Percentiles rank a stretch among this genome's conserved stretches.
Evolutionary conservation across 169 alveolate genomes (phyloP).

Genomic region (Cryptosporidium bovis): DNA sequence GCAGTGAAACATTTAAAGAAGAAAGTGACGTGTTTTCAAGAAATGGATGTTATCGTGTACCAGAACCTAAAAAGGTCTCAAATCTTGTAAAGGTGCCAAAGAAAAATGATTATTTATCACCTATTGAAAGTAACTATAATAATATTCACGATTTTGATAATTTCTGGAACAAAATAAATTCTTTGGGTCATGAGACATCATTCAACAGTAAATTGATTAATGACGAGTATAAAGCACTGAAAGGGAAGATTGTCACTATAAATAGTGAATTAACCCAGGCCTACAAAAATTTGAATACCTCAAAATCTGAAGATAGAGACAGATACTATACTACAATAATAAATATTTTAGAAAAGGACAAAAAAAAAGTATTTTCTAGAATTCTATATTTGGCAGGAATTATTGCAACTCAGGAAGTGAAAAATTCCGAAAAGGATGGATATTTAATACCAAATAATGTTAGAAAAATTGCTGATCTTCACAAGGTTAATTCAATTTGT

Average conservation of each 20-base stretch:
- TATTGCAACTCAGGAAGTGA: slow-evolving; percentile 55
- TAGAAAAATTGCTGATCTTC: slow-evolving; percentile 58
- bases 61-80: slow-evolving; percentile 15
- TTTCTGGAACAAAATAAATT: slow-evolving; percentile 13
- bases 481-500: slow-evolving; percentile 7
- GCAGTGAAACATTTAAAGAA: not conserved
- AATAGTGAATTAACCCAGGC: not conserved
- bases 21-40: not conserved
- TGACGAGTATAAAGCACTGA: slow-evolving; percentile 18
- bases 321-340: slow-evolving; percentile 1
- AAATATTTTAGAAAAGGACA: slow-evolving; percentile 13
- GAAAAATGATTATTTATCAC: not conserved
- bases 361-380: slow-evolving; percentile 5
- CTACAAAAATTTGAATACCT: not conserved
- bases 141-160: slow-evolving; percentile 4
- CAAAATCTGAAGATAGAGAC: not conserved
- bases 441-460: slow-evolving; percentile 29
- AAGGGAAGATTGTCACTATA: slow-evolving; percentile 12
- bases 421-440: slow-evolving; percentile 7
- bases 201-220: not conserved
- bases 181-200: not conserved
- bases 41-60: slow-evolving; percentile 3
- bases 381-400: slow-evolving; percentile 51
- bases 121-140: slow-evolving; percentile 3
- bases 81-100: slow-evolving; percentile 26